A percentile compares a stretch with the other conserved stretches of the same genome.
phyloP scores from a whole-genome alignment of 73 alveolate species.

The Tetrahymena malaccensis region DNA sequence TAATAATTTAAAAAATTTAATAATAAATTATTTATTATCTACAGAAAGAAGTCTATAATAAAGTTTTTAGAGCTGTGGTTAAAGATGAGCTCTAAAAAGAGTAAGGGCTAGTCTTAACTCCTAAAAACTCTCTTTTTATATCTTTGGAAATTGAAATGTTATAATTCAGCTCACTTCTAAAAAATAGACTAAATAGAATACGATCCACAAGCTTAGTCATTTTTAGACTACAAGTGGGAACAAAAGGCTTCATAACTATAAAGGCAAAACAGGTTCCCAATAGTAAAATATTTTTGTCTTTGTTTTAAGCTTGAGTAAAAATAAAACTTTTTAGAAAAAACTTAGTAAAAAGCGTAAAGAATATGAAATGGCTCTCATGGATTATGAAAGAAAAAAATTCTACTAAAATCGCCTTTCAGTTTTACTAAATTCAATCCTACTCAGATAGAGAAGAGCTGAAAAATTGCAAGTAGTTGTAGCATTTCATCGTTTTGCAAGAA shows the following conservation, averaged over 20 bases:
- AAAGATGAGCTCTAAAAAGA: background rate
- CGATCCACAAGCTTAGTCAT: background rate
- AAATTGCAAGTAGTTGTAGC: background rate
- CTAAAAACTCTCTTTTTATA: background rate
- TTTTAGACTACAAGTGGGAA: background rate
- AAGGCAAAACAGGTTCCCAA: background rate
- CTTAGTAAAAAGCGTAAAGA: background rate
- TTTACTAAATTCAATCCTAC: background rate
- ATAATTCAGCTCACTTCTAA: background rate
- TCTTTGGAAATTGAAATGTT: background rate
- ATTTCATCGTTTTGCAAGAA: background rate
- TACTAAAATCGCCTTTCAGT: background rate
- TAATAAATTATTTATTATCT: background rate
- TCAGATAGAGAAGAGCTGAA: background rate
- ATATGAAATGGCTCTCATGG: background rate
- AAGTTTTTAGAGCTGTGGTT: background rate
- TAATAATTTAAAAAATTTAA: background rate
- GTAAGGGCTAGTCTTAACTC: background rate
- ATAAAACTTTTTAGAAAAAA: background rate
- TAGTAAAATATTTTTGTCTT: background rate
- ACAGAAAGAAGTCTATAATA: background rate
- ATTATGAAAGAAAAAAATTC: background rate
- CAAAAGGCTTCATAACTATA: background rate
- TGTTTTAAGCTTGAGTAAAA: background rate
- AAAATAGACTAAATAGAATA: background rate